These are phyloP conservation scores for Apiospora hydei DNA, from an alignment of 2,329 filamentous ascomycete genomes.

Conservation along the genomic window DNA sequence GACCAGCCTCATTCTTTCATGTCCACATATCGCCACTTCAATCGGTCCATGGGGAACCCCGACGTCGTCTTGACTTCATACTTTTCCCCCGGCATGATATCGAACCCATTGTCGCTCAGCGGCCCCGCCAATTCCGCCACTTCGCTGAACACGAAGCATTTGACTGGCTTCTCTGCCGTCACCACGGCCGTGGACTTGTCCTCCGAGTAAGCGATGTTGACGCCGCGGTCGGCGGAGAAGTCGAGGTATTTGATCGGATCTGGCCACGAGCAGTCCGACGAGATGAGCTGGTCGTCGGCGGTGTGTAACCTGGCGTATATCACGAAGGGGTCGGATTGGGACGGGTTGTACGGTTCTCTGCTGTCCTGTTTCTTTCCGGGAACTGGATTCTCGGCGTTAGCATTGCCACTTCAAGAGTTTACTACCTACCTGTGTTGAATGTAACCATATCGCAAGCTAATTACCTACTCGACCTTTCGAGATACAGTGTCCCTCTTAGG, in stretches of 20 bases:
- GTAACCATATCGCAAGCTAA: no score
- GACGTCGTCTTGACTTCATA: not conserved
- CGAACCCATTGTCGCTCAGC: constrained; percentile 65
- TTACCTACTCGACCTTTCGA: no score
- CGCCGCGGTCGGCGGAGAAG: constrained; percentile 49
- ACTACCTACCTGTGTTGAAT: no score
- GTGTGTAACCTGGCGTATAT: constrained; percentile 52
- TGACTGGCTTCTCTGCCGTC: constrained; percentile 56
- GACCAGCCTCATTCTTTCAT: not conserved
- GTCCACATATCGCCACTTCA: constrained; percentile 16
- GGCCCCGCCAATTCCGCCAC: constrained; percentile 45
- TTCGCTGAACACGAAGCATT: constrained; percentile 63
- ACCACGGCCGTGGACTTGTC: constrained; percentile 37
- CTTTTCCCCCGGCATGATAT: constrained; percentile 38
- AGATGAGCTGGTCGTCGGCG: constrained; percentile 47
- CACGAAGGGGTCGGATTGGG: constrained; percentile 53
- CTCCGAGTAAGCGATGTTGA: constrained; percentile 43
- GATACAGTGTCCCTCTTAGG: no score
- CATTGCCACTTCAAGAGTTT: no score
- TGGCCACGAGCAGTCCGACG: constrained; percentile 64
- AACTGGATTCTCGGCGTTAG: no score
- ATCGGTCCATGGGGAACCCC: not conserved
- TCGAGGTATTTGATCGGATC: constrained; percentile 68
- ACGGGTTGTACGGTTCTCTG: constrained; percentile 42
- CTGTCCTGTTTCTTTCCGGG: constrained; percentile 28